Conservation (phyloP, 2,329 filamentous ascomycete species). For the Penicillium concentricum region DNA sequence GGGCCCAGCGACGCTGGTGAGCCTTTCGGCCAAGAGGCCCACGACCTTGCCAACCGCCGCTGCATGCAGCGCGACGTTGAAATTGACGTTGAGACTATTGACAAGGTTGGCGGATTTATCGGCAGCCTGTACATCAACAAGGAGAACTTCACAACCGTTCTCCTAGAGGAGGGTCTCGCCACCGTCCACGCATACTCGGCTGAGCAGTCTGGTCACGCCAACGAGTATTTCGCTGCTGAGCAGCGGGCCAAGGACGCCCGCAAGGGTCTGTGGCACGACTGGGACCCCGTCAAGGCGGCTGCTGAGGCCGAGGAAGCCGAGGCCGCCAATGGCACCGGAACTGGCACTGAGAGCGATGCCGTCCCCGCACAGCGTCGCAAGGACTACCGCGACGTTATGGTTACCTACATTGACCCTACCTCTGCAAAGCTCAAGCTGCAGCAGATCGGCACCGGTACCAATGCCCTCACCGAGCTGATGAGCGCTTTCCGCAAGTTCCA, state of each 20-base stretch:
- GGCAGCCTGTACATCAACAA: conserved; percentile 90
- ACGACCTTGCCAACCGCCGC: conserved; percentile 84
- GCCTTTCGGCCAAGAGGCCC: conserved; percentile 90
- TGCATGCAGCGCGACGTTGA: conserved; percentile 94
- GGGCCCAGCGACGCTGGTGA: conserved; percentile 78
- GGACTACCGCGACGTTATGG: conserved; percentile 90
- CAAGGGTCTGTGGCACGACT: conserved; percentile 90
- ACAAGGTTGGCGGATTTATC: conserved; percentile 97
- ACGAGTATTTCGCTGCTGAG: conserved; percentile 84
- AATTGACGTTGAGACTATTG: conserved; percentile 89
- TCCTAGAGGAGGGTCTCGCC: conserved; percentile 91
- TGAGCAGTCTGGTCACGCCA: conserved; percentile 87
- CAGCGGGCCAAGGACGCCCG: conserved; percentile 82
- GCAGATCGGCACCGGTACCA: conserved; percentile 81
- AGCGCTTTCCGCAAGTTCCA: conserved; percentile 89
- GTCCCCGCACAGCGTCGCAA: conserved; percentile 60
- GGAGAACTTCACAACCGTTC: conserved; percentile 89
- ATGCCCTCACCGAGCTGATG: conserved; percentile 84
- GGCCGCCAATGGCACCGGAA: conserved; percentile 49
- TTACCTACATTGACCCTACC: conserved; percentile 80
- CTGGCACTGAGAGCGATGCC: conserved; percentile 56
- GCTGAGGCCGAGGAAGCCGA: conserved; percentile 55
- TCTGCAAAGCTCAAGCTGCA: conserved; percentile 86
- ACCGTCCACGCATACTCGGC: conserved; percentile 93
- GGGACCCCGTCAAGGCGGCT: conserved; percentile 84